Evolutionary conservation across 1,284 basidiomycete species (phyloP), one percentile per base, ranked within the genome.

Genomic region (Ustilago nuda): DNA sequence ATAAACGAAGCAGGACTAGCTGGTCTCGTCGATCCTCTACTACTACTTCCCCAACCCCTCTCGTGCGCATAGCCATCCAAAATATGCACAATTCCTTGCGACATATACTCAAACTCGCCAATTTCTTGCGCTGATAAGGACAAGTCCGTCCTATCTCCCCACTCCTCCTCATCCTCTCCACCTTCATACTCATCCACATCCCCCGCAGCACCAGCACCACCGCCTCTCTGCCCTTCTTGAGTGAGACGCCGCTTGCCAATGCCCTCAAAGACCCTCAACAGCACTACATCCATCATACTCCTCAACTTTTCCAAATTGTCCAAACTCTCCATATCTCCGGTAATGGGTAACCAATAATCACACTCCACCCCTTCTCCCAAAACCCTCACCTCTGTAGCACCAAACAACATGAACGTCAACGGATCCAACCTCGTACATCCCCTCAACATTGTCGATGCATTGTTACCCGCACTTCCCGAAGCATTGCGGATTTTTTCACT

Each of bases 231-330:
- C 52, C 55, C 33, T 27, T 48, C 51, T 59, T 27, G 53, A 7
- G 33, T 19, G 46, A 54, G 32, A 32, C 32, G 56, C 33, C 56
- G 43, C 58, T 82, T 78, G 9, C 80, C 81, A 48, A 85, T 82
- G 8, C 95, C 94, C 82, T 98, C 93, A 79, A 95, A 98, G 1
- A 97, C 93, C 50, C 95, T 91, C 58, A 95, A 88, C 91, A 98
- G 92, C 83, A 92, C 94, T 3, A 89, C 88, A 81, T 97, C 93
- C 88, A 97, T 90, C 77, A 93, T 88, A 33, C 87, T 88, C 87
- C 95, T 95, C 80, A 98, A 88, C n/a, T 91, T 89, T 82, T 93
- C 92, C 27, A 97, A 88, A 79, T 94, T 92, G 85, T 96, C 93
- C 74, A 98, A 87, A 6, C 91, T 90, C 78, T 92, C 90, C 66